These are phyloP conservation scores for Sordariomycetes sp. DNA, from an alignment of 2,329 filamentous ascomycete species.

Conservation along the genomic window DNA sequence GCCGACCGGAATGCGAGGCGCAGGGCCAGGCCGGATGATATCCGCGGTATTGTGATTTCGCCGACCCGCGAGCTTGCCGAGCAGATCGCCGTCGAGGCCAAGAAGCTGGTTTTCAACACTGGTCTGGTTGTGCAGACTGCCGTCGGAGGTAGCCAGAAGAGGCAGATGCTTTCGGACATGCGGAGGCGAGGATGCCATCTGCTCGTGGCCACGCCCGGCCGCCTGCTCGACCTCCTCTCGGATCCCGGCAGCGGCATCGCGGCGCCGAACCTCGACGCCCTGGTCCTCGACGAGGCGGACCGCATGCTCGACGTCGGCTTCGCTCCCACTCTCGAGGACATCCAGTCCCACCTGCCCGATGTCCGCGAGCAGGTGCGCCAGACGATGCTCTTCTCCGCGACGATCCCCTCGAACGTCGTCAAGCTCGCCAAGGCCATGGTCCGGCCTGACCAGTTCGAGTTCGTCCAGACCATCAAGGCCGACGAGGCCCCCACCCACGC, in stretches of 20 bases:
- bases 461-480: conserved; percentile 74
- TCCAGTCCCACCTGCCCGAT: conserved; percentile 49
- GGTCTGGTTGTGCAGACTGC: conserved; percentile 58
- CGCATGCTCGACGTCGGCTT: conserved; percentile 96
- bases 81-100: conserved; percentile 71
- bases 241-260: conserved; percentile 50
- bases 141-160: conserved; percentile 85
- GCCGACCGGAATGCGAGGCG: conserved; percentile 25
- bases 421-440: conserved; percentile 65
- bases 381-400: conserved; percentile 91
- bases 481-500: conserved; percentile 79
- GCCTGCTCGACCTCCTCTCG: conserved; percentile 67
- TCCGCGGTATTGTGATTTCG: conserved; percentile 60
- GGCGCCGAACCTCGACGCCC: conserved; percentile 73
- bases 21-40: conserved; percentile 35
- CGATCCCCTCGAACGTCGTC: conserved; percentile 74
- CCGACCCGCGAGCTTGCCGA: conserved; percentile 72
- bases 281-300: conserved; percentile 95
- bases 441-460: conserved; percentile 68
- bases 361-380: conserved; percentile 56
- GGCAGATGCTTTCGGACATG: conserved; percentile 50
- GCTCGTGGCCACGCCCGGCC: conserved; percentile 80
- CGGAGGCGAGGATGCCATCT: conserved; percentile 72
- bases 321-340: conserved; percentile 47
- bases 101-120: conserved; percentile 49